Conservation (phyloP, 2,329 filamentous ascomycete genomes). For the Clonostachys solani region DNA sequence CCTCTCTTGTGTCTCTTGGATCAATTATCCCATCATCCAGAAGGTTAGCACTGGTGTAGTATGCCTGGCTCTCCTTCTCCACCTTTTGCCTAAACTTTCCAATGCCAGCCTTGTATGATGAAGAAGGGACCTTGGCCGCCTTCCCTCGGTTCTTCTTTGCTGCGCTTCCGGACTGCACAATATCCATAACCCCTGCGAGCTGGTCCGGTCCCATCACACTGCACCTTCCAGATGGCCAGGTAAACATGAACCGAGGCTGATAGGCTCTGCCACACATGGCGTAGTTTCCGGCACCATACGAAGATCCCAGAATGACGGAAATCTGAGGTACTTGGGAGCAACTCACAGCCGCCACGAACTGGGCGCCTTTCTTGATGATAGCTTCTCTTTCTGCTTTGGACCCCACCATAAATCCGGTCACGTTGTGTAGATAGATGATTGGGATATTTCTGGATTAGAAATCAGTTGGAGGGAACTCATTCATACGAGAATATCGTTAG, state of each 20-base stretch:
- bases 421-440: slow-evolving; percentile 40
- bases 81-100: slow-evolving; percentile 10
- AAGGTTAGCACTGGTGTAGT: slow-evolving; percentile 11
- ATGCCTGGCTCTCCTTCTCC: slow-evolving; percentile 10
- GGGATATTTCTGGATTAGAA: slow-evolving; percentile 15
- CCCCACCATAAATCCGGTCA: slow-evolving; percentile 44
- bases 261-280: slow-evolving; percentile 39
- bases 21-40: slow-evolving; percentile 23
- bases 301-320: slow-evolving; percentile 34
- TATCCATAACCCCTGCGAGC: slow-evolving; percentile 14
- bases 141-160: slow-evolving; percentile 10
- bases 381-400: slow-evolving; percentile 33
- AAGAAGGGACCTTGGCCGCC: too few relatives aligned
- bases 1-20: slow-evolving; percentile 12
- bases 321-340: slow-evolving; percentile 38
- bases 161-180: slow-evolving; percentile 7
- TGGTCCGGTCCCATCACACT: slow-evolving; percentile 17
- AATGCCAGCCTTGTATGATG: background rate
- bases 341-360: slow-evolving; percentile 36
- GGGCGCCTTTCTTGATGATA: slow-evolving; percentile 38
- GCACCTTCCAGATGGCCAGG: slow-evolving; percentile 12
- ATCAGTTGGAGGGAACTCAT: too few relatives aligned
- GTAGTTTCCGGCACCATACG: slow-evolving; percentile 40
- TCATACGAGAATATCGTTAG: too few relatives aligned
- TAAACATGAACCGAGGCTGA: slow-evolving; percentile 33